A percentile compares a stretch with the other conserved stretches of the same genome.
Conservation (phyloP, 2,329 filamentous ascomycete species). For the Lasiodiplodia sp. region DNA sequence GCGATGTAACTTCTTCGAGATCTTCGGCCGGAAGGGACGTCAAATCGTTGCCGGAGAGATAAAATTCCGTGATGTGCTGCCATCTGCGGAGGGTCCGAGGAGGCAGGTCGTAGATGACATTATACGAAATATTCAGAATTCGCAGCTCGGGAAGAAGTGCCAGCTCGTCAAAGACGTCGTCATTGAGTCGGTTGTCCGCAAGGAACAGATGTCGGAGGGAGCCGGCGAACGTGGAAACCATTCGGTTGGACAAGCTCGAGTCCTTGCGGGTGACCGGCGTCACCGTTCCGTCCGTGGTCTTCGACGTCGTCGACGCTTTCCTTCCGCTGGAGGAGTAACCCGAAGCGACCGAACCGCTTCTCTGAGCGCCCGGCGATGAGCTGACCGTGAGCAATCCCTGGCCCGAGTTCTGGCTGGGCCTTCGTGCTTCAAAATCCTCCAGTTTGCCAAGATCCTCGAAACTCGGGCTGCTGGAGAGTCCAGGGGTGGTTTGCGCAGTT, state of each 20-base stretch:
- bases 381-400: constrained; percentile 75
- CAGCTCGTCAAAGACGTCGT: constrained; percentile 94
- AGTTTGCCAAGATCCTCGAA: constrained; percentile 77
- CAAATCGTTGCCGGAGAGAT: constrained; percentile 93
- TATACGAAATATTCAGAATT: constrained; percentile 92
- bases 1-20: constrained; percentile 83
- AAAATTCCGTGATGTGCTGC: constrained; percentile 89
- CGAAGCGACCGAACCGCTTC: constrained; percentile 87
- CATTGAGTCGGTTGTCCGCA: constrained; percentile 91
- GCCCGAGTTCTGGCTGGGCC: constrained; percentile 85
- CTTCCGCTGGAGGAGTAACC: constrained; percentile 79
- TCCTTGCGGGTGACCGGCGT: constrained; percentile 78
- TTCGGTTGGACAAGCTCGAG: constrained; percentile 80
- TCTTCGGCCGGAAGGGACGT: constrained; percentile 93
- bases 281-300: constrained; percentile 65
- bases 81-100: constrained; percentile 86
- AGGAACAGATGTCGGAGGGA: constrained; percentile 85
- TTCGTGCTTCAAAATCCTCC: constrained; percentile 69
- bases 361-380: constrained; percentile 68
- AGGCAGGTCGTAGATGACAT: constrained; percentile 91
- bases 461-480: constrained; percentile 63
- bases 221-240: constrained; percentile 86
- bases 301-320: constrained; percentile 83
- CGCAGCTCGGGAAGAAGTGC: constrained; percentile 82
- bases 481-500: constrained; percentile 48